Conservation (phyloP, 495 filamentous ascomycete species). For the Aspergillus sparsus region DNA sequence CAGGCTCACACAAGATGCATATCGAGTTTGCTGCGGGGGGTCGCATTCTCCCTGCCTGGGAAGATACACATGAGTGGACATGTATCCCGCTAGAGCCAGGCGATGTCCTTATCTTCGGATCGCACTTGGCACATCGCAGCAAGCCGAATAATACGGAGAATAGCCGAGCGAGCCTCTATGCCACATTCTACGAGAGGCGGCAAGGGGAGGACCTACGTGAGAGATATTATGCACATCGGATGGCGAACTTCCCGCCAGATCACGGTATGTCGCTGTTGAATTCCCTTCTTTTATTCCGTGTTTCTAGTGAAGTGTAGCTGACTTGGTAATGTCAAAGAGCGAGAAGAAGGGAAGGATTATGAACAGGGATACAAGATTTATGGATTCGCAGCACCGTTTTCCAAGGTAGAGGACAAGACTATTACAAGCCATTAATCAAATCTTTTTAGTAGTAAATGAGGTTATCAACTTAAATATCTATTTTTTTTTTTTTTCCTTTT, state of each 20-base stretch:
- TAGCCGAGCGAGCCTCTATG: conserved; percentile 42
- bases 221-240: conserved; percentile 42
- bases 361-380: conserved; percentile 40
- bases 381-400: conserved; percentile 38
- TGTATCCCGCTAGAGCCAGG: conserved; percentile 40
- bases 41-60: conserved; percentile 39
- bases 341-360: conserved; percentile 40
- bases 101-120: conserved; percentile 44
- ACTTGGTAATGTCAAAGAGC: conserved; percentile 20
- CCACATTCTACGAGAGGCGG: conserved; percentile 40
- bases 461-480: neutral
- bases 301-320: neutral
- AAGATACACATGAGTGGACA: conserved; percentile 37
- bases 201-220: conserved; percentile 41
- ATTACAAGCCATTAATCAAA: neutral
- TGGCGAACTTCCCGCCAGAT: conserved; percentile 42
- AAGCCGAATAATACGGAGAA: conserved; percentile 36
- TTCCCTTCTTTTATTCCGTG: neutral
- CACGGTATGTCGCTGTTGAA: conserved; percentile 27
- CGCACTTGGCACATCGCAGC: conserved; percentile 45
- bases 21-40: conserved; percentile 35
- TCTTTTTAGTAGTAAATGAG: neutral
- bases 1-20: conserved; percentile 42
- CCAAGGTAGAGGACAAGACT: neutral
- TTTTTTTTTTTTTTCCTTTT: too few relatives aligned